phyloP scores from a whole-genome alignment of 495 filamentous ascomycete species.

The Achaetomiella virescens region DNA sequence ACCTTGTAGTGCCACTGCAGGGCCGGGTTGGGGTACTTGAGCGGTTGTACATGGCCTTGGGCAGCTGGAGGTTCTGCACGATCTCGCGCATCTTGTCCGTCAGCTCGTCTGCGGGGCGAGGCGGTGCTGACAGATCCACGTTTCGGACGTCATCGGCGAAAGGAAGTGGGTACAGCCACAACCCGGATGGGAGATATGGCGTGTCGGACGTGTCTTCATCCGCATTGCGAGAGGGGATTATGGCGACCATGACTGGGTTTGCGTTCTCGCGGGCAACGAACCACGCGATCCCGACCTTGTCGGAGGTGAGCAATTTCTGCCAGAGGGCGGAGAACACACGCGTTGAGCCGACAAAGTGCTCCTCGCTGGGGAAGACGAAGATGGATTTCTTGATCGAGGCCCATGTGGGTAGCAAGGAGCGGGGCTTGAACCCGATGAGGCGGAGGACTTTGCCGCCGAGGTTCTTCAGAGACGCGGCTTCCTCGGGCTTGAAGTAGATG shows the following conservation, averaged over 20 bases:
- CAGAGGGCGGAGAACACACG: constrained; percentile 88
- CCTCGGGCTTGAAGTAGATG: constrained; percentile 76
- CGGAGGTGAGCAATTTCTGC: constrained; percentile 69
- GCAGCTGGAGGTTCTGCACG: constrained; percentile 82
- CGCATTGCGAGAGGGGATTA: constrained; percentile 67
- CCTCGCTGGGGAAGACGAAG: constrained; percentile 93
- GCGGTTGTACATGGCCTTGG: constrained; percentile 73
- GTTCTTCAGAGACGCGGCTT: constrained; percentile 65
- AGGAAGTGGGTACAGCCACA: constrained; percentile 86
- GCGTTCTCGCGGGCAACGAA: constrained; percentile 77
- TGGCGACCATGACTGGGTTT: constrained; percentile 67
- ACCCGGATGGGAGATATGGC: constrained; percentile 68
- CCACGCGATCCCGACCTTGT: constrained; percentile 84
- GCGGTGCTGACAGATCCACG: constrained; percentile 43
- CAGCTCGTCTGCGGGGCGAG: constrained; percentile 60
- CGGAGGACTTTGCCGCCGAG: constrained; percentile 70
- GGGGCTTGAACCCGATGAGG: constrained; percentile 89
- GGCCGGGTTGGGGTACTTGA: constrained; percentile 86
- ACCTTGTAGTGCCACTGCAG: constrained; percentile 98
- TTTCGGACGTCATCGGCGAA: constrained; percentile 86
- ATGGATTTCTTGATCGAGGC: constrained; percentile 76
- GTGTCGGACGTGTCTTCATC: constrained; percentile 55
- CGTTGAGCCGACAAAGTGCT: constrained; percentile 81
- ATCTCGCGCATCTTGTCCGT: constrained; percentile 76
- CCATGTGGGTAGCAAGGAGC: constrained; percentile 71